Evolutionary conservation across 2,329 filamentous ascomycete genomes (phyloP).

Genomic region (Colletotrichum sp.): DNA sequence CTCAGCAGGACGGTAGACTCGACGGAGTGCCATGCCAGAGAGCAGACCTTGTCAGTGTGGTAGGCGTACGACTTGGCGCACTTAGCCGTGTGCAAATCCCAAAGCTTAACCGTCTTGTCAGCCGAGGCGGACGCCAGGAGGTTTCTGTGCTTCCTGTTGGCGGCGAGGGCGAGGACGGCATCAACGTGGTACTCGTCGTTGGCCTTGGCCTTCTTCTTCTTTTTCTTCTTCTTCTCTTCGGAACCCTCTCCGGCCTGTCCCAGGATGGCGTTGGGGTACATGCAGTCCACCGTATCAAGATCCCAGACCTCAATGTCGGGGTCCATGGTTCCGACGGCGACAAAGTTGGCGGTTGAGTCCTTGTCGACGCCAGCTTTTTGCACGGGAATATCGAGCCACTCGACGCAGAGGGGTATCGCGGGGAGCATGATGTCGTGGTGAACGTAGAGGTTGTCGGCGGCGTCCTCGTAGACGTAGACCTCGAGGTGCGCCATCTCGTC

Average conservation of each 20-base stretch:
- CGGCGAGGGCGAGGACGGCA: constrained; percentile 86
- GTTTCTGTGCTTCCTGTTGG: constrained; percentile 93
- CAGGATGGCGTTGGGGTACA: constrained; percentile 97
- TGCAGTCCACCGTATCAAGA: constrained; percentile 92
- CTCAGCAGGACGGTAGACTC: constrained; percentile 90
- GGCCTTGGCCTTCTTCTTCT: constrained; percentile 85
- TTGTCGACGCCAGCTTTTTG: constrained; percentile 68
- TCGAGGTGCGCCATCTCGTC: constrained; percentile 97
- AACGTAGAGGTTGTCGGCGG: constrained; percentile 94
- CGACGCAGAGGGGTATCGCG: constrained; percentile 91
- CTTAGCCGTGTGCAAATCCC: constrained; percentile 91
- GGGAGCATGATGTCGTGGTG: constrained; percentile 99
- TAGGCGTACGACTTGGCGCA: constrained; percentile 96
- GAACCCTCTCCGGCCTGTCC: constrained; percentile 71
- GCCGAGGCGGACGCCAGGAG: constrained; percentile 93
- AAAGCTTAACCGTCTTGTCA: constrained; percentile 96
- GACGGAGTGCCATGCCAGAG: constrained; percentile 87
- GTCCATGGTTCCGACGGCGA: constrained; percentile 95
- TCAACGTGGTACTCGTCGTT: constrained; percentile 96
- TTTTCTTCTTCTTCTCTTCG: constrained; percentile 75
- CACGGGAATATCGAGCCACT: constrained; percentile 95
- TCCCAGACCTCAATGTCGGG: constrained; percentile 99
- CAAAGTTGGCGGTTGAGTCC: constrained; percentile 82
- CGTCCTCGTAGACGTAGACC: constrained; percentile 96
- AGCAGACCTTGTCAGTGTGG: constrained; percentile 98